Evolutionary conservation across 306 rosid genomes (phyloP).

Genomic region (Amphicarpaea edgeworthii): DNA sequence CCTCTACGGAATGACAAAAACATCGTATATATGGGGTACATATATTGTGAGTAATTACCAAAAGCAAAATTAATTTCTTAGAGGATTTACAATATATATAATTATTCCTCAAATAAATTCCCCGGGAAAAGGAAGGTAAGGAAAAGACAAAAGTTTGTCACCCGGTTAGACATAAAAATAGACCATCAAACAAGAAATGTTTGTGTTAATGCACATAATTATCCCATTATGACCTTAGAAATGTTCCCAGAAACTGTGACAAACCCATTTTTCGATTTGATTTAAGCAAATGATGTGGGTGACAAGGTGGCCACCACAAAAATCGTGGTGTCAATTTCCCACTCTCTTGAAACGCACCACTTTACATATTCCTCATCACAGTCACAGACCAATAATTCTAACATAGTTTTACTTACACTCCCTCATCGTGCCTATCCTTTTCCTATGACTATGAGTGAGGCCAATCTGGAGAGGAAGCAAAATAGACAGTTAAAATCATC

Average conservation of each 20-base stretch:
- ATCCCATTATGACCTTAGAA: slow-evolving; percentile 46
- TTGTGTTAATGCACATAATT: slow-evolving; percentile 50
- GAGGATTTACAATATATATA: neutral
- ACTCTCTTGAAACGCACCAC: slow-evolving; percentile 26
- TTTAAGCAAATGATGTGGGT: slow-evolving; percentile 56
- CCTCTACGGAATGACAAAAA: neutral
- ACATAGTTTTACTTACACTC: slow-evolving; percentile 38
- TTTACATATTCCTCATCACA: slow-evolving; percentile 41
- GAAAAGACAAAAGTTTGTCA: slow-evolving; percentile 49
- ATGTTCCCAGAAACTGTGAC: slow-evolving; percentile 61
- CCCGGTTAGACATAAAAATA: slow-evolving; percentile 38
- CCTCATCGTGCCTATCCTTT: slow-evolving; percentile 39
- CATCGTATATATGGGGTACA: neutral
- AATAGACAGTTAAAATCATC: slow-evolving; percentile 43
- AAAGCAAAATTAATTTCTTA: neutral
- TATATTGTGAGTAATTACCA: slow-evolving; percentile 2
- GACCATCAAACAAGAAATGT: slow-evolving; percentile 43
- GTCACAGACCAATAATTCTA: slow-evolving; percentile 73
- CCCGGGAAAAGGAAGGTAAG: neutral
- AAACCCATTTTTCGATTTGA: slow-evolving; percentile 57
- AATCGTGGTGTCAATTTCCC: slow-evolving; percentile 58
- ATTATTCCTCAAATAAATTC: slow-evolving; percentile 28
- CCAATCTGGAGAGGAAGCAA: slow-evolving; percentile 30
- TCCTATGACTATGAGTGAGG: neutral
- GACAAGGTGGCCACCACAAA: slow-evolving; percentile 71